Evolutionary conservation across 768 basidiomycete genomes (phyloP), one percentile per base, ranked within the genome.

Genomic region (Hypholoma sublateritium): DNA sequence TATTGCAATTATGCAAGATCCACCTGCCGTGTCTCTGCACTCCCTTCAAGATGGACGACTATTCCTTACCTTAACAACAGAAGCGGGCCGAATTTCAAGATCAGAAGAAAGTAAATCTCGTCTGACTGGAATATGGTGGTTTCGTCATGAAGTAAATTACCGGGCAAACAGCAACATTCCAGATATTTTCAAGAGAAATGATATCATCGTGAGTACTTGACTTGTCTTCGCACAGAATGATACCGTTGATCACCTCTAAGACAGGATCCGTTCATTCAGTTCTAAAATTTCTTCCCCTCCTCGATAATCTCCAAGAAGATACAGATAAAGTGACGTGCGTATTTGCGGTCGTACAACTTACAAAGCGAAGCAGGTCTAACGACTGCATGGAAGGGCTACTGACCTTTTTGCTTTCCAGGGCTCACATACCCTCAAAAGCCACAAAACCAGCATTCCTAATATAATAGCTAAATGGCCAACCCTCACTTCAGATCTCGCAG

Each of bases 361-460:
- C 48, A 55, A 42, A 59, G 69, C 68, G 35, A 65, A 43, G 21
- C 45, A 24, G 50, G 13, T 48, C 42, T 44, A 51, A 32, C 9
- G 28, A 9, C 2, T 32, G 2, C 28, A 32, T 32, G 28, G 54
- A 69, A 93, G 91, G 55, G 86, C 87, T 7, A 86, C 86, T 53
- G 87, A 92, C 72, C 72, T 93, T 39, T 93, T 93, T 68, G 87
- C 89, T 39, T 91, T 92, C 66, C 87, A 91, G 72, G 85, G 84
- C 37, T 81, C 83, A 9, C 83, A 85, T 54, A 82, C 80, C 13
- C 81, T 78, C 44, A 59, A 76, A 32, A 67, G 67, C 24, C 70
- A 72, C 42, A 79, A 78, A 62, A 69, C 76, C 21, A 69, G 74
- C 5, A 67, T 81, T 17, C 89, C 90, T n/a, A 71, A 77, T 43